Base-by-base conservation (phyloP, 1,284 basidiomycete species). In the Puccinia sorghi region DNA sequence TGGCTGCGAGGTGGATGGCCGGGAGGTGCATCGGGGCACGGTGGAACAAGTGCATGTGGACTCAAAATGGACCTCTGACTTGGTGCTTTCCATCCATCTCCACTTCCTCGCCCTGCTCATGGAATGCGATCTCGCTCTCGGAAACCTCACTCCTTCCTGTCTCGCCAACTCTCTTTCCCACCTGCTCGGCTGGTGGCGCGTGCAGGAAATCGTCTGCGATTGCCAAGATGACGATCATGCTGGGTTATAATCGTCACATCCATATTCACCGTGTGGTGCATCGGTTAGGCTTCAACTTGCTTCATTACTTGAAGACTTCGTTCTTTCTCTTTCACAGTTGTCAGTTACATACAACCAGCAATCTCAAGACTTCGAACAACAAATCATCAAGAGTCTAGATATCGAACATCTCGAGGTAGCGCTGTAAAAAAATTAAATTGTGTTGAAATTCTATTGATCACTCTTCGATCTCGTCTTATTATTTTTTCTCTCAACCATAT, bases 161-260 rank as follows among this genome's bases (percentile, higher is more conserved):
- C 43, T 72, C 11, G 11, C 22, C 37, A 39, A 50, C 46, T 25
- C 32, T 27, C 32, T 59, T 6, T 37, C 57, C 27, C n/a, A 7
- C 12, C 70, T 41, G 46, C 37, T 72, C 9, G 70, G 70, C 3
- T 72, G 70, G 70, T 72, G 70, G 70, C 50, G 54, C 11, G 54
- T 72, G 41, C 32, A 41, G 41, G 70, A 72, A 72, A 54, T 72
- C 11, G 39, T 72, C 27, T 72, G 70, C 22, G 70, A 72, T 72
- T 72, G 70, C 48, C 32, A 37, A 32, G 17, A 32, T 39, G 57
- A 61, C 27, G 32, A 61, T n/a, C n/a, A n/a, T n/a, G n/a, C n/a
- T n/a, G n/a, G n/a, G n/a, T n/a, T n/a, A n/a, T n/a, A n/a, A n/a
- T n/a, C n/a, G n/a, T n/a, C n/a, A 39, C 15, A 20, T 32, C 39